A percentile compares a stretch with the other conserved stretches of the same genome.
Conservation (phyloP, 169 alveolate genomes). For the Plasmodium adleri region DNA sequence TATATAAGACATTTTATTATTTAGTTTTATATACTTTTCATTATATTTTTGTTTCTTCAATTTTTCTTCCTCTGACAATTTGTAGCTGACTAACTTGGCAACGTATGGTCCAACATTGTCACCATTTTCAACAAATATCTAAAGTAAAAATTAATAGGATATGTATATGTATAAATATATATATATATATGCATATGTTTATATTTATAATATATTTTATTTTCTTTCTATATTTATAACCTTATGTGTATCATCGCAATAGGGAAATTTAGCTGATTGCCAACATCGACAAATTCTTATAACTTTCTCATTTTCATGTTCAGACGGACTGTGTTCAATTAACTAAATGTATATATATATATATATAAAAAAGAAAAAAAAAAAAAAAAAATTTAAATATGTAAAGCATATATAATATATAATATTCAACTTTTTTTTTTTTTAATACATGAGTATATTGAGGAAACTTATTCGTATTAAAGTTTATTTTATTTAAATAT, state of each 20-base stretch:
- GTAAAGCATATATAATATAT: not conserved
- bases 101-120: conserved; percentile 87
- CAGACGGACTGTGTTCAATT: conserved; percentile 80
- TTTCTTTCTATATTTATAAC: conserved; percentile 53
- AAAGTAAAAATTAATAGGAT: not conserved
- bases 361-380: not conserved
- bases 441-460: conserved; percentile 81
- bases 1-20: conserved; percentile 28
- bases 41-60: conserved; percentile 48
- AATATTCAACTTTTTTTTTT: not conserved
- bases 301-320: conserved; percentile 78
- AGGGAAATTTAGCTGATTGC: conserved; percentile 89
- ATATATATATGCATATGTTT: not conserved
- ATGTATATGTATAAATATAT: not conserved
- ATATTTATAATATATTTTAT: not conserved
- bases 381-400: not conserved
- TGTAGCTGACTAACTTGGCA: conserved; percentile 73
- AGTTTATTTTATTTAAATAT: conserved; percentile 79
- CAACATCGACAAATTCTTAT: conserved; percentile 90
- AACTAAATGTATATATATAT: conserved; percentile 61
- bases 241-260: conserved; percentile 91
- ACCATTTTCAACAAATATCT: conserved; percentile 84
- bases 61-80: conserved; percentile 59
- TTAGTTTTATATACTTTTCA: conserved; percentile 62
- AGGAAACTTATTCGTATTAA: conserved; percentile 82